These are phyloP conservation scores for Fusarium sulawesiense DNA, from an alignment of 2,329 filamentous ascomycete genomes.

Conservation along the genomic window DNA sequence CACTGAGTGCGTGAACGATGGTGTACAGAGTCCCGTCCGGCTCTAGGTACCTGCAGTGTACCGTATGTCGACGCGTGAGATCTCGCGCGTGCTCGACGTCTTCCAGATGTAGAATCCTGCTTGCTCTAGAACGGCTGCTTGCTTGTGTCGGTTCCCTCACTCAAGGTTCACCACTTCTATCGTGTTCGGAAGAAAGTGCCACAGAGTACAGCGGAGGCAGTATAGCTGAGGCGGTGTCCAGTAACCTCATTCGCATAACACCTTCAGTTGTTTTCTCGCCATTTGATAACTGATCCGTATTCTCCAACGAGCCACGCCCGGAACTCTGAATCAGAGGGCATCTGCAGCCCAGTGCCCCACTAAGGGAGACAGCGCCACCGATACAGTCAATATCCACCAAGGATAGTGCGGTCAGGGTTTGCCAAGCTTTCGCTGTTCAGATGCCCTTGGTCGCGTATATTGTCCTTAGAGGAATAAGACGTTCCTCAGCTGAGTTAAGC, in stretches of 20 bases:
- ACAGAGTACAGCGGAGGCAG: slow-evolving; percentile 18
- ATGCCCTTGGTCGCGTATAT: slow-evolving; percentile 23
- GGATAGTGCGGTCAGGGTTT: slow-evolving; percentile 40
- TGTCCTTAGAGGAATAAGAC: slow-evolving; percentile 24
- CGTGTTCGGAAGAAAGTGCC: slow-evolving; percentile 11
- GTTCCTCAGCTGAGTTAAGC: slow-evolving; percentile 46
- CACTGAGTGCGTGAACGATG: slow-evolving; percentile 28
- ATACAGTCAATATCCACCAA: slow-evolving; percentile 29
- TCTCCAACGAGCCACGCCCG: slow-evolving; percentile 28
- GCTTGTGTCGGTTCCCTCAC: slow-evolving; percentile 29
- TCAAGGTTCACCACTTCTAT: slow-evolving; percentile 36
- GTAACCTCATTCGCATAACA: slow-evolving; percentile 21
- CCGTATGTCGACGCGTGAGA: slow-evolving; percentile 19
- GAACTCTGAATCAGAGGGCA: slow-evolving; percentile 41
- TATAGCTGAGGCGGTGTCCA: slow-evolving; percentile 6
- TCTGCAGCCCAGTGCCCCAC: slow-evolving; percentile 40
- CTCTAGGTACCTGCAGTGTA: slow-evolving; percentile 36
- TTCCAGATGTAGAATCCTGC: slow-evolving; percentile 31
- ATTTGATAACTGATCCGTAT: slow-evolving; percentile 22
- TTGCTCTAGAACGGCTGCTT: slow-evolving; percentile 19
- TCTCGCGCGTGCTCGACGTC: slow-evolving; percentile 26
- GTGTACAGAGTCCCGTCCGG: slow-evolving; percentile 26
- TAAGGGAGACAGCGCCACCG: slow-evolving; percentile 33
- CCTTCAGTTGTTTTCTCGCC: slow-evolving; percentile 29
- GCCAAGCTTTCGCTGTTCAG: slow-evolving; percentile 40